Base-by-base conservation (phyloP, 1,284 basidiomycete genomes). In the Taiwanofungus camphoratus region DNA sequence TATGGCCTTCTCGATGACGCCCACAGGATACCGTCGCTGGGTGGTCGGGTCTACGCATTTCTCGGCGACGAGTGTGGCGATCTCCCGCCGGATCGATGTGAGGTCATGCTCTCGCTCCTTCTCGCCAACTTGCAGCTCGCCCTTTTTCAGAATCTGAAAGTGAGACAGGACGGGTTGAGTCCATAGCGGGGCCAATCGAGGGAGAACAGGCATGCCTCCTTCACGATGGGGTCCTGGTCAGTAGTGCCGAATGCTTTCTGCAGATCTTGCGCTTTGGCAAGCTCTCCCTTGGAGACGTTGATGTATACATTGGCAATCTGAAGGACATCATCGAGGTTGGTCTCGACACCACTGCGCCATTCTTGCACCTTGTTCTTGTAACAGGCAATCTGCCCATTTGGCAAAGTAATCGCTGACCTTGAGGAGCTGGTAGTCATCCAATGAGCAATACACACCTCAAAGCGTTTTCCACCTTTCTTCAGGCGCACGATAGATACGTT, bases 361-460 rank as follows among this genome's bases (percentile, higher is more conserved):
- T 97, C 94, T 54, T 93, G 88, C 16, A 98, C 95, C 69, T 98
- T 98, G 70, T 99, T 99, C 74, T 98, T 97, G 72, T 98, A 98
- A 66, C 94, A 98, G 36, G 95, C 95, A 55, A 99, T 89, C 90
- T 93, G 74, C 71, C 67, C n/a, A 39, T 33, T n/a, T n/a, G n/a
- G n/a, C n/a, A n/a, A n/a, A n/a, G n/a, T n/a, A n/a, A n/a, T n/a
- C n/a, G n/a, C n/a, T n/a, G n/a, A n/a, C n/a, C n/a, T n/a, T n/a
- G n/a, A n/a, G n/a, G n/a, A n/a, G n/a, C n/a, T n/a, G n/a, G n/a
- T n/a, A n/a, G n/a, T n/a, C n/a, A n/a, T n/a, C n/a, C n/a, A n/a
- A n/a, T n/a, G n/a, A n/a, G n/a, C n/a, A 36, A 31, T 3, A 54
- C 68, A 39, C 51, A 90, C 91, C 76, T 99, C 96, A 64, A 97